Conservation (phyloP, 495 filamentous ascomycete genomes). For the Hypoxylon lienhwacheense region DNA sequence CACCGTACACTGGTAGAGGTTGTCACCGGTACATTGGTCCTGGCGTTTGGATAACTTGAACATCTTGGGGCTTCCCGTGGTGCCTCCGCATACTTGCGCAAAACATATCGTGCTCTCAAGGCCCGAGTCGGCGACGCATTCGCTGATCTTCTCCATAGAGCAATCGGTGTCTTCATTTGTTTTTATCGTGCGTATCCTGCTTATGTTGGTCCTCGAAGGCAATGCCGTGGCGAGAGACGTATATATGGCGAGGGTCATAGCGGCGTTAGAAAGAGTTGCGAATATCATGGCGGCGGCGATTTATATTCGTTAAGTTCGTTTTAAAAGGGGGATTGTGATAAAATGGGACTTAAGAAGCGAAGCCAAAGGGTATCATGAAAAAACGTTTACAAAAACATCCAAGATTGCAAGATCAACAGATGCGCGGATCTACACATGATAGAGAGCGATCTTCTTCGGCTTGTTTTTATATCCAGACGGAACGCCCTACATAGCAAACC, state of each 20-base stretch:
- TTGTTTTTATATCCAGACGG: constrained; percentile 23
- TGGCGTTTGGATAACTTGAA: constrained; percentile 19
- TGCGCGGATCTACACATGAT: constrained; percentile 26
- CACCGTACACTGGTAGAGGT: constrained; percentile 27
- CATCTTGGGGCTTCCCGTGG: background rate
- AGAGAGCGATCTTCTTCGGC: constrained; percentile 18
- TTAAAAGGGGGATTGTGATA: constrained; percentile 13
- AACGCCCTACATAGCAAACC: constrained; percentile 6
- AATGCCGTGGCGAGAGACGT: constrained; percentile 12
- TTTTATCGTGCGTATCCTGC: background rate
- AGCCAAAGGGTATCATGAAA: too few relatives aligned
- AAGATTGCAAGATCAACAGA: constrained; percentile 21
- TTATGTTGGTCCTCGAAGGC: constrained; percentile 8
- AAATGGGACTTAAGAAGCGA: constrained; percentile 9
- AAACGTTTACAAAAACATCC: too few relatives aligned
- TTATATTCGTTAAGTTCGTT: background rate
- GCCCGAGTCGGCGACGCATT: constrained; percentile 28
- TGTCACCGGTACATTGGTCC: constrained; percentile 33
- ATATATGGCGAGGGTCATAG: constrained; percentile 13
- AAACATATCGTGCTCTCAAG: constrained; percentile 31
- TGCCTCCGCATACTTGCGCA: constrained; percentile 20
- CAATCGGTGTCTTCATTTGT: constrained; percentile 7
- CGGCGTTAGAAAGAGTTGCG: constrained; percentile 10
- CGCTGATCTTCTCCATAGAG: constrained; percentile 17
- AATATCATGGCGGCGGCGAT: constrained; percentile 16